Base-by-base conservation (phyloP, 2,329 filamentous ascomycete genomes). In the Aspergillus terreus region DNA sequence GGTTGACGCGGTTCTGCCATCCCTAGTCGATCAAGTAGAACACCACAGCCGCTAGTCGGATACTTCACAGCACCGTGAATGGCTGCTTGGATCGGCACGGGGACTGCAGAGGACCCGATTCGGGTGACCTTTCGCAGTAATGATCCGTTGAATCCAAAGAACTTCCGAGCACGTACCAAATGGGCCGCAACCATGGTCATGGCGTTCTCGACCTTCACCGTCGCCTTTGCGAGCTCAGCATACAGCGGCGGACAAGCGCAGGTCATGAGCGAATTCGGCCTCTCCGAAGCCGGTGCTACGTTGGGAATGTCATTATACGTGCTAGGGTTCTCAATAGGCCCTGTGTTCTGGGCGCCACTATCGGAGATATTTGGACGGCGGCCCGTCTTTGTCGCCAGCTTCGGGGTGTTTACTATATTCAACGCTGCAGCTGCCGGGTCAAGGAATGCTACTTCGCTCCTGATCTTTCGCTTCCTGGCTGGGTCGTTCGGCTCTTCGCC, bases 391-490 rank as follows among this genome's bases (percentile, higher is more conserved):
- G 25, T 55, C 14, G 33, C 33, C 3, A 60, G 57, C 2, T 61
- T 59, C 38, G 36, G 36, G 5, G 17, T 48, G 4, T 74, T 85
- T 54, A 78, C 78, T 2, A 77, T 75, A 1, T 86, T 86, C 63
- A 83, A 80, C 55, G 82, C 78, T 14, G 83, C 74, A 4, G 75
- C 75, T 14, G 78, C 81, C 3, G 82, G 76, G n/a, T 71, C 78
- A 0, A 71, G 78, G 38, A 78, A 46, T 2, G 30, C 30, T 14
- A 15, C 23, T 11, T 46, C 79, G 1, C 71, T 88, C 4, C 65
- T 87, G 25, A 75, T 85, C 11, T 70, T 86, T n/a, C 78, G 85
- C 42, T 86, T 87, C 71, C 80, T 86, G 49, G 78, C 79, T 3
- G 81, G 82, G 23, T 68, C 79, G 6, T 84, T 83, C 60, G 82